Percentiles rank a stretch among this genome's conserved stretches.
Conservation (phyloP, 805 yeast species). For the Jamesozyma lodderae region DNA sequence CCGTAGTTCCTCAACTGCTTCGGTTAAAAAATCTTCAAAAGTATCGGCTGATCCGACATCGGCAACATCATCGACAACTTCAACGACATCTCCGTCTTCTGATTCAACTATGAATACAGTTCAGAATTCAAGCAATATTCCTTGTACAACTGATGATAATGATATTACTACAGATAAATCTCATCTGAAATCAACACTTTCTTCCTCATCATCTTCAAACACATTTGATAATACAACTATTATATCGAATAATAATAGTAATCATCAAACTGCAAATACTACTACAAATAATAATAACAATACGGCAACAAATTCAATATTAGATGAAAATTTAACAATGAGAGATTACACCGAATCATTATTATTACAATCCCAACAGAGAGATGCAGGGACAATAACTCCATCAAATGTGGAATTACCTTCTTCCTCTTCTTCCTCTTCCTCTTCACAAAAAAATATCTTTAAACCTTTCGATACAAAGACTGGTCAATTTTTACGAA, state of each 20-base stretch:
- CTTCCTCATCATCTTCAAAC: not conserved
- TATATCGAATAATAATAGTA: not conserved
- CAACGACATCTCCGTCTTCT: not conserved
- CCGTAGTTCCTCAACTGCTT: slow-evolving; percentile 5
- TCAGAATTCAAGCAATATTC: not conserved
- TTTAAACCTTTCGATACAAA: slow-evolving; percentile 28
- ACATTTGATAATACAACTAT: not conserved
- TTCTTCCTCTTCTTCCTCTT: no score
- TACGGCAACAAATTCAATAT: not conserved
- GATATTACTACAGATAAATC: not conserved
- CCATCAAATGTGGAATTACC: slow-evolving; percentile 3
- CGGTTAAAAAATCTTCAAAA: no score
- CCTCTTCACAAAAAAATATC: slow-evolving; percentile 3
- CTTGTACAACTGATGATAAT: not conserved
- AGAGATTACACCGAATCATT: slow-evolving; percentile 9
- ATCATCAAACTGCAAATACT: not conserved
- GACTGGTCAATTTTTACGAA: slow-evolving; percentile 25
- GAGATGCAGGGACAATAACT: slow-evolving; percentile 6
- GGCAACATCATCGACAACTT: not conserved
- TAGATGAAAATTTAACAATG: not conserved
- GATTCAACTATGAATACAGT: no score
- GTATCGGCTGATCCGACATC: not conserved
- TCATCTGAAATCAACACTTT: not conserved
- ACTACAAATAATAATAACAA: not conserved
- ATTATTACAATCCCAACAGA: not conserved